Conservation (phyloP, 495 filamentous ascomycete species). For the Daldinia bambusicola region DNA sequence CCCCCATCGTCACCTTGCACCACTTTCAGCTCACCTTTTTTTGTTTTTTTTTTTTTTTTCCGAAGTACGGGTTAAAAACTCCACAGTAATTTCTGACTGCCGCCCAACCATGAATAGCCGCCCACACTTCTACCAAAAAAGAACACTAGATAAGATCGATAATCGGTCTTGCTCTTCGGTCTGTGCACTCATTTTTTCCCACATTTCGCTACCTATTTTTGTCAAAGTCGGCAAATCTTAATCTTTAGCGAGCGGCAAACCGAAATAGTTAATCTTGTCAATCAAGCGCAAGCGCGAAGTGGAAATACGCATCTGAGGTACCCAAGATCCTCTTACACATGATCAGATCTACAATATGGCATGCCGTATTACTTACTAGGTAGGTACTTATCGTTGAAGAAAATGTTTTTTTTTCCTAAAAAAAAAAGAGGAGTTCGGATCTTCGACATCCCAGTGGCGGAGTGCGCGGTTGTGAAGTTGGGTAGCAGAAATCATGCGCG, state of each 20-base stretch:
- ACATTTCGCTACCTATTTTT: conserved; percentile 27
- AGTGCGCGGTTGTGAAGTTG: conserved; percentile 31
- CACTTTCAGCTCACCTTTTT: conserved; percentile 36
- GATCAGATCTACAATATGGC: conserved; percentile 24
- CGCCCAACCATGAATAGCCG: conserved; percentile 13
- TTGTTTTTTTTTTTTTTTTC: too few relatives aligned
- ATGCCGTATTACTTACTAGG: neutral
- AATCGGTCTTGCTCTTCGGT: conserved; percentile 15
- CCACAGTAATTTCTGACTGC: conserved; percentile 17
- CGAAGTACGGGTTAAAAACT: neutral
- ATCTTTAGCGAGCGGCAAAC: conserved; percentile 16
- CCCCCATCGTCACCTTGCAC: conserved; percentile 1
- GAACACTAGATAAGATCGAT: conserved; percentile 15
- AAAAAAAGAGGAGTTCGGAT: conserved; percentile 27
- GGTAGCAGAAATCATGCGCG: conserved; percentile 26
- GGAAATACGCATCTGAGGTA: conserved; percentile 8
- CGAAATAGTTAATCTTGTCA: conserved; percentile 22
- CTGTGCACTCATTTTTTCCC: conserved; percentile 13
- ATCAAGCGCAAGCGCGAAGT: conserved; percentile 46
- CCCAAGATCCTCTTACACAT: conserved; percentile 16
- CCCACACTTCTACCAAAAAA: neutral
- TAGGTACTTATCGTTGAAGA: neutral
- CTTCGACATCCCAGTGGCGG: conserved; percentile 36
- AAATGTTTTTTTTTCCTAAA: too few relatives aligned
- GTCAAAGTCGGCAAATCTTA: conserved; percentile 15